Base-by-base conservation (phyloP, 2,329 filamentous ascomycete species). In the Myriosclerotinia duriaeana region DNA sequence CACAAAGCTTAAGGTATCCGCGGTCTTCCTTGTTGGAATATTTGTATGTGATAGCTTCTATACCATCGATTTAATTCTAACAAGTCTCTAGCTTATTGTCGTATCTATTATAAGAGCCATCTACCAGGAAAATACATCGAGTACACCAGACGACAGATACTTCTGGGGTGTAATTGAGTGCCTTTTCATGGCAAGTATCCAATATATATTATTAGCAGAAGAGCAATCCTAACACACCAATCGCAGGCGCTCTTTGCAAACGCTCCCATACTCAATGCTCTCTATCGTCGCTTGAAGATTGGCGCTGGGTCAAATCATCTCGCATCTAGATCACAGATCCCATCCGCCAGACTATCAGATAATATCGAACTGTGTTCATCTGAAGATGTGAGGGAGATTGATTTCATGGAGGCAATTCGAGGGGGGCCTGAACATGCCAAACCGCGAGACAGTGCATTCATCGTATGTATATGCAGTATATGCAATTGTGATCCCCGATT, bases 211-310 rank as follows among this genome's bases (percentile, higher is more conserved):
- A 17, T 56, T 3, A 26, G 1, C 38, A 34, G 7, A 46, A n/a
- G n/a, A 40, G 22, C n/a, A 22, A 20, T 36, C 2, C 54, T 20
- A 40, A 66, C 68, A 2, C 60, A 46, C 34, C 48, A 1, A 40
- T 26, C 26, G 4, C 14, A 72, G 70, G 71, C 71, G 5, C 22
- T 71, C 0, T 65, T 73, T 5, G 72, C 69, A 20, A 74, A 74
- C 56, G 69, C 70, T 12, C 72, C 72, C 1, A 66, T 73, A 15
- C 20, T 74, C 46, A 68, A 72, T 40, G 68, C 66, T 6, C 53
- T 74, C 17, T 74, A 68, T 65, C 66, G 69, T 5, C 70, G 71
- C 15, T 17, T 26, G 12, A 61, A 14, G 34, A 17, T 8, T 61
- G 44, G 58, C 62, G 53, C 34, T 59, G 36, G n/a, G 14, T 34